Conservation (phyloP, 1,139 yeast species). For the Saccharomycopsis hybrid region DNA sequence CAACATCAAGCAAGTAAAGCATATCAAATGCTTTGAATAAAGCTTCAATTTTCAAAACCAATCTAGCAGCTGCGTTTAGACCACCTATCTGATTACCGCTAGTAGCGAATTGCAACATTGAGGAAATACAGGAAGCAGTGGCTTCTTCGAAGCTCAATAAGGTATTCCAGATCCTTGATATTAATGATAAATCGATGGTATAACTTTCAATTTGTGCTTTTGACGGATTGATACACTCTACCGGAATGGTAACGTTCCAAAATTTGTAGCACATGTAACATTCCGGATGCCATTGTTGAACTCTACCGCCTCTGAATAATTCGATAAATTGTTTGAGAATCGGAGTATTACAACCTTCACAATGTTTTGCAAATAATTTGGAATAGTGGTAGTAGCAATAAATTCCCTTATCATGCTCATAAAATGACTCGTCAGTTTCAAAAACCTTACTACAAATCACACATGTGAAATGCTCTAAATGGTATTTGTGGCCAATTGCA, state of each 20-base stretch:
- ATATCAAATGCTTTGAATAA: constrained; percentile 72
- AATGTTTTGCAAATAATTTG: constrained; percentile 73
- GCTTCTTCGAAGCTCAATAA: constrained; percentile 86
- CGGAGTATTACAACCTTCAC: constrained; percentile 91
- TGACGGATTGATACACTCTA: constrained; percentile 54
- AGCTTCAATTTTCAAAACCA: constrained; percentile 69
- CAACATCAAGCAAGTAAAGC: constrained; percentile 34
- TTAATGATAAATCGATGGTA: constrained; percentile 25
- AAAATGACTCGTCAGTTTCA: constrained; percentile 88
- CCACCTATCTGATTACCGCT: constrained; percentile 70
- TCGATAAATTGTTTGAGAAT: constrained; percentile 92
- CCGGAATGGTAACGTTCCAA: constrained; percentile 84
- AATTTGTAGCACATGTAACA: constrained; percentile 96
- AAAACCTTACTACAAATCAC: constrained; percentile 81
- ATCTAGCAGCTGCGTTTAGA: constrained; percentile 52
- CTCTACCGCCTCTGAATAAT: constrained; percentile 71
- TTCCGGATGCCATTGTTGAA: constrained; percentile 98
- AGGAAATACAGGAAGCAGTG: constrained; percentile 87
- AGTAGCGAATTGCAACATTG: constrained; percentile 84
- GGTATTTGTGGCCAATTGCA: constrained; percentile 88
- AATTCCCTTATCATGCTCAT: constrained; percentile 76
- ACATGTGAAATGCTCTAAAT: constrained; percentile 92
- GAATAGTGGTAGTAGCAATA: constrained; percentile 93
- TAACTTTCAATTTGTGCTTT: constrained; percentile 17
- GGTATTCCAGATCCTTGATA: constrained; percentile 81